Percentiles rank a stretch among this genome's conserved stretches.
phyloP scores from a whole-genome alignment of 345 rosid genomes.

The Arabidopsis suecica region DNA sequence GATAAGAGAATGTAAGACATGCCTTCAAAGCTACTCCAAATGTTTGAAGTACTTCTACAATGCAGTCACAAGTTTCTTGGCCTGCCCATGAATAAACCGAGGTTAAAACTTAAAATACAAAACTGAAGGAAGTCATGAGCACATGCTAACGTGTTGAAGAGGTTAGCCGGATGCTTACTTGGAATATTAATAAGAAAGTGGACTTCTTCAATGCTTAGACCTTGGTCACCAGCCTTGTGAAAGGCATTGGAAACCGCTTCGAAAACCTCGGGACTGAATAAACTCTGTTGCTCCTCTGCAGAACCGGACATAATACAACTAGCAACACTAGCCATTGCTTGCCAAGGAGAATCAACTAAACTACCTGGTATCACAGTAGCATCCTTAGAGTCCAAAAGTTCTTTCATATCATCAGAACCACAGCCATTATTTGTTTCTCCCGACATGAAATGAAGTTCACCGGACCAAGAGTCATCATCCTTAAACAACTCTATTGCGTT shows the following conservation, averaged over 20 bases:
- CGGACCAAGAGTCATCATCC: slow-evolving; percentile 50
- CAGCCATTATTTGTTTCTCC: slow-evolving; percentile 44
- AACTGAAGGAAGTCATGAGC: slow-evolving; percentile 7
- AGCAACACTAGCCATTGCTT: slow-evolving; percentile 71
- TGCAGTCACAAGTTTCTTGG: slow-evolving; percentile 47
- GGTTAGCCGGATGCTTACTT: slow-evolving; percentile 44
- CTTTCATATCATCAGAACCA: slow-evolving; percentile 47
- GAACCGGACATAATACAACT: slow-evolving; percentile 49
- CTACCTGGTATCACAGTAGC: slow-evolving; percentile 48
- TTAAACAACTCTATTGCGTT: slow-evolving; percentile 60
- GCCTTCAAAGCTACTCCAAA: slow-evolving; percentile 89
- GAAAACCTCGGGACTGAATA: slow-evolving; percentile 57
- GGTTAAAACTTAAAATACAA: slow-evolving; percentile 10
- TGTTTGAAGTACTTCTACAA: slow-evolving; percentile 75
- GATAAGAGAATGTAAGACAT: slow-evolving; percentile 37
- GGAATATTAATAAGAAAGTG: slow-evolving; percentile 50
- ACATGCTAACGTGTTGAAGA: background rate
- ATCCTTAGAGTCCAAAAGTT: slow-evolving; percentile 47
- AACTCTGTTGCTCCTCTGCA: slow-evolving; percentile 45
- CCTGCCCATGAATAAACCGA: slow-evolving; percentile 49
- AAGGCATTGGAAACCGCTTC: slow-evolving; percentile 60
- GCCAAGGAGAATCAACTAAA: slow-evolving; percentile 67
- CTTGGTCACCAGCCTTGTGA: slow-evolving; percentile 96
- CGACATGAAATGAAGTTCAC: slow-evolving; percentile 40
- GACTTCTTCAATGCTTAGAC: slow-evolving; percentile 72